A percentile compares a stretch with the other conserved stretches of the same genome.
Conservation (phyloP, 768 basidiomycete genomes). For the Dendrothele bispora region DNA sequence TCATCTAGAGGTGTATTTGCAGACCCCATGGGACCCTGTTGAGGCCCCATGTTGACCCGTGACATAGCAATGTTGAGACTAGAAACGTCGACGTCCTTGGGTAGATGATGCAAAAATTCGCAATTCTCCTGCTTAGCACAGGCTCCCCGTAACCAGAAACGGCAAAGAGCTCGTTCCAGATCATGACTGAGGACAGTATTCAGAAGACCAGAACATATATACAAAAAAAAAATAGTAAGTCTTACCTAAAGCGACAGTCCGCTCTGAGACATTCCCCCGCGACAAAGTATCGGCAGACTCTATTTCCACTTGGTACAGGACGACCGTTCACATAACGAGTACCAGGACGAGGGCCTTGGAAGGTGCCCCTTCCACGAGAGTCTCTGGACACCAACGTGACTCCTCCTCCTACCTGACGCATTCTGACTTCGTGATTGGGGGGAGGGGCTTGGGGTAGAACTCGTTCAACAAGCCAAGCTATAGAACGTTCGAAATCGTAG, state of each 20-base stretch:
- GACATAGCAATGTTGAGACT: constrained; percentile 67
- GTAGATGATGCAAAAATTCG: constrained; percentile 93
- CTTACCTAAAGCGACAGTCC: constrained; percentile 97
- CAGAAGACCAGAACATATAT: constrained; percentile 7
- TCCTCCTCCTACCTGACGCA: constrained; percentile 67
- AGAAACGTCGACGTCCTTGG: constrained; percentile 80
- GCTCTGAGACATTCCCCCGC: constrained; percentile 94
- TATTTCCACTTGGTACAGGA: constrained; percentile 58
- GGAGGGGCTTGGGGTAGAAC: constrained; percentile 48
- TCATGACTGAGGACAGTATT: constrained; percentile 66
- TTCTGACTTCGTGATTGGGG: constrained; percentile 39
- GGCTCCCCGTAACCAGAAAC: constrained; percentile 97
- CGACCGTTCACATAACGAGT: constrained; percentile 56
- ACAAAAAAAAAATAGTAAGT: constrained; percentile 1
- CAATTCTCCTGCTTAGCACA: constrained; percentile 96
- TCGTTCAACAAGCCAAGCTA: constrained; percentile 91
- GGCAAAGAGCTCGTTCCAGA: constrained; percentile 88
- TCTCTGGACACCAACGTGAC: constrained; percentile 69
- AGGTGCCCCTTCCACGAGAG: constrained; percentile 32
- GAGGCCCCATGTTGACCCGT: constrained; percentile 59
- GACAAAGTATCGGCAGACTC: constrained; percentile 95
- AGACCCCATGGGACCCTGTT: constrained; percentile 38
- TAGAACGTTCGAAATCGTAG: constrained; percentile 94
- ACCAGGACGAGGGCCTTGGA: constrained; percentile 22
- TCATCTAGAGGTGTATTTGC: constrained; percentile 53